phyloP scores from a whole-genome alignment of 129 eudicot genomes.

The Tanacetum coccineum region DNA sequence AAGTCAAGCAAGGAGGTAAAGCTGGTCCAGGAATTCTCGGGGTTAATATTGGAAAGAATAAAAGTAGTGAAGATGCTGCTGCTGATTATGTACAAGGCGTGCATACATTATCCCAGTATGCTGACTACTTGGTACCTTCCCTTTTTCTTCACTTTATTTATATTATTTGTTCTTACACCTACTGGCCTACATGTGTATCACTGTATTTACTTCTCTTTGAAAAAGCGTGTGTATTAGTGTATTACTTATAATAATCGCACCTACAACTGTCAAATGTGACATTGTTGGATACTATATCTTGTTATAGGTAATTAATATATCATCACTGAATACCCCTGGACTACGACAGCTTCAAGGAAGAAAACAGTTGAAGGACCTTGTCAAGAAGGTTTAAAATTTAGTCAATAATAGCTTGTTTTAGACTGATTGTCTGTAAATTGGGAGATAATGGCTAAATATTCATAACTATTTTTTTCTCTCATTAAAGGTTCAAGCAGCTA shows the following conservation, averaged over 20 bases:
- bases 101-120: conserved; percentile 97
- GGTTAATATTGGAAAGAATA: conserved; percentile 92
- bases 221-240: too few species aligned
- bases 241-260: conserved; percentile 1
- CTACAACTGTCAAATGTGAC: conserved; percentile 6
- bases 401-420: not conserved
- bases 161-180: not conserved
- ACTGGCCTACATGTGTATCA: too few species aligned
- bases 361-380: conserved; percentile 92
- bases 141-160: not conserved
- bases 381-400: conserved; percentile 61
- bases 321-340: conserved; percentile 98
- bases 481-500: conserved; percentile 92
- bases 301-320: conserved; percentile 75
- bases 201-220: too few species aligned
- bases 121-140: conserved; percentile 89
- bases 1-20: conserved; percentile 89
- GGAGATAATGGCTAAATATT: not conserved
- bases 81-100: conserved; percentile 99
- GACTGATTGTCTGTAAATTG: not conserved
- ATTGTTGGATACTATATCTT: not conserved
- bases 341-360: conserved; percentile 98
- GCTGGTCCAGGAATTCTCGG: conserved; percentile 99
- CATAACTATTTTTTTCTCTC: conserved; percentile 11
- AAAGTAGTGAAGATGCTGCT: conserved; percentile 98